These are phyloP conservation scores for Mycena alexandri DNA, from an alignment of 768 basidiomycete species.

Conservation along the genomic window DNA sequence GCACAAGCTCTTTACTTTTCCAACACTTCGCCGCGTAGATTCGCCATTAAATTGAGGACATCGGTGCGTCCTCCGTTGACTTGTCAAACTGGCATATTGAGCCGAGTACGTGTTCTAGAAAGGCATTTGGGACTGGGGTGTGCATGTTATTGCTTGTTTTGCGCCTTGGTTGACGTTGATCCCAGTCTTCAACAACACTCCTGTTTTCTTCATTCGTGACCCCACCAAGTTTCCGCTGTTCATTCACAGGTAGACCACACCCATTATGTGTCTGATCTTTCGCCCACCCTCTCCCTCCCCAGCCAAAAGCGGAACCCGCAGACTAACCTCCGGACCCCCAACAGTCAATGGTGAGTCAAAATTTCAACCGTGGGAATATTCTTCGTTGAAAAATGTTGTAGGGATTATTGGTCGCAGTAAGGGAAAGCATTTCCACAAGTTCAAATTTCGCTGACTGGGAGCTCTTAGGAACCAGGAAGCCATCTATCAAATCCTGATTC, in stretches of 20 bases:
- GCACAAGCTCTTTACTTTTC: background rate
- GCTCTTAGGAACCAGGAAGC: conserved; percentile 36
- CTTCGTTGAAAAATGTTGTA: background rate
- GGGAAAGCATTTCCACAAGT: background rate
- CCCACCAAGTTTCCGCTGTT: conserved; percentile 39
- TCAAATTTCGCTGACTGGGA: background rate
- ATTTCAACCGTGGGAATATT: background rate
- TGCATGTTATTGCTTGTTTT: background rate
- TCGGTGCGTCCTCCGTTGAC: background rate
- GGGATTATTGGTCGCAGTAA: conserved; percentile 40
- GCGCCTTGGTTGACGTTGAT: background rate
- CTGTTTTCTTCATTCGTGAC: conserved; percentile 33
- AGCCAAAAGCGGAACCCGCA: conserved; percentile 35
- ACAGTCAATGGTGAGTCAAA: conserved; percentile 25
- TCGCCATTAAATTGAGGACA: conserved; percentile 36
- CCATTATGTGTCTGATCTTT: background rate
- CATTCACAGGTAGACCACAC: conserved; percentile 32
- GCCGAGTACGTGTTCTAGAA: background rate
- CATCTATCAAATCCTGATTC: conserved; percentile 33
- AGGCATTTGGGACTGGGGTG: conserved; percentile 39
- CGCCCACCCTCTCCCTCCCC: background rate
- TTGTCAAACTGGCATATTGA: too few relatives aligned
- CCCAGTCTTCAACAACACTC: conserved; percentile 36
- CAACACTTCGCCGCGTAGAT: conserved; percentile 8
- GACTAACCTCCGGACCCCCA: conserved; percentile 34